Percentiles rank a stretch among this genome's conserved stretches.
These are phyloP conservation scores for Podila clonocystis DNA, from an alignment of 192 early-diverging fungal species.

Conservation along the genomic window DNA sequence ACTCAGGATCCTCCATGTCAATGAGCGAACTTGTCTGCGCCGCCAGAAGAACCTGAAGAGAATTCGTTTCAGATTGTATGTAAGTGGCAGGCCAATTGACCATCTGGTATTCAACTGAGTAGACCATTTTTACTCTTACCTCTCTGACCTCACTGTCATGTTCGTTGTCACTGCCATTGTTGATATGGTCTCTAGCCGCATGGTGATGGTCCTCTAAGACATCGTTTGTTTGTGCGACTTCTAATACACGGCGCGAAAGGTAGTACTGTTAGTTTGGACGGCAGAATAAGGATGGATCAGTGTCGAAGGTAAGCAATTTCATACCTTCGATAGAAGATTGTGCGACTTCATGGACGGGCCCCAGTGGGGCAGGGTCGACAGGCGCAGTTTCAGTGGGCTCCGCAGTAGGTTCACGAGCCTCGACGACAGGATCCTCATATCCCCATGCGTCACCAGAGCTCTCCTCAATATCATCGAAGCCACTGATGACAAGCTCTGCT, in stretches of 20 bases:
- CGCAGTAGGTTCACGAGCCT: background rate
- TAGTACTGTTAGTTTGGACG: background rate
- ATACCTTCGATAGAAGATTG: background rate
- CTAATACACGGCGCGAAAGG: background rate
- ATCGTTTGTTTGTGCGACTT: too few relatives aligned
- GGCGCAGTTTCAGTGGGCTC: background rate
- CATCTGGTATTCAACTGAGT: background rate
- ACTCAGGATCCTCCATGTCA: background rate
- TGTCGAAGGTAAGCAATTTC: too few relatives aligned
- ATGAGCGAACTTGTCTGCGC: background rate
- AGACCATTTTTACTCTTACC: background rate
- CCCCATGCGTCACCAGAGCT: constrained; percentile 29
- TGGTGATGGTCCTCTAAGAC: background rate
- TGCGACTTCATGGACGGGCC: too few relatives aligned
- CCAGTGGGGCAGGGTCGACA: background rate
- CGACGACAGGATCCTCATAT: constrained; percentile 18
- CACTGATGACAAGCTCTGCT: constrained; percentile 1
- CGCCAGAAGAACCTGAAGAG: background rate
- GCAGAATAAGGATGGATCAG: background rate
- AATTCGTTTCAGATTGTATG: background rate
- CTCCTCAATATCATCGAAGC: constrained; percentile 4
- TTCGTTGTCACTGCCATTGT: constrained; percentile 13
- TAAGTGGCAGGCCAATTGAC: background rate
- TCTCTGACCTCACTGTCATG: constrained; percentile 38
- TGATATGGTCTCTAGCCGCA: background rate